Base-by-base conservation (phyloP, 805 yeast species). In the Yarrowia osloensis region DNA sequence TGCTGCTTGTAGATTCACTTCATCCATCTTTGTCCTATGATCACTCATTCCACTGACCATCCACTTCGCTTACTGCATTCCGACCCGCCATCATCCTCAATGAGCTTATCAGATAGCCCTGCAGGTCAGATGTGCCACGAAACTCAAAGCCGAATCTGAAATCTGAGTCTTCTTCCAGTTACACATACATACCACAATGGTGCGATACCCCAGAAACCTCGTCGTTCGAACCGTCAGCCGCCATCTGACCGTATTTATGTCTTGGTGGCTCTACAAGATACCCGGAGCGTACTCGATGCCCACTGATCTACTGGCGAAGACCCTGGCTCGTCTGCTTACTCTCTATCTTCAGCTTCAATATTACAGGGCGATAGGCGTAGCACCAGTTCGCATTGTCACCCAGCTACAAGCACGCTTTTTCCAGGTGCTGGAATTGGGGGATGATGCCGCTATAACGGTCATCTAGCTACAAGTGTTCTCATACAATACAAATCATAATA, bases 231-330 rank as follows among this genome's bases (percentile, higher is more conserved):
- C 46, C 24, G 12, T 54, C 24, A 37, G 46, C 15, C 62, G 62
- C 17, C 46, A 54, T n/a, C 29, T 54, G 62, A 54, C 62, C 13
- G 29, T 54, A 6, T 54, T 35, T 35, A 37, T 54, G 46, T 33
- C 62, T 8, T 37, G 46, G 46, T 54, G 62, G 62, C 46, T 54
- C 44, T 54, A 54, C 33, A 54, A 54, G 46, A 54, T 54, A 37
- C 62, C 62, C 31, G 62, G 62, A 17, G 62, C 62, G 7, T 54
- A 54, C 46, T 54, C 62, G 7, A 54, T 54, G 62, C 62, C 62
- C 6, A 54, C 62, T 24, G 62, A 54, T 37, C 9, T 54, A 19
- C 26, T 54, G 29, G 62, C 62, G 12, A 54, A 37, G 15, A 54
- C 46, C 24, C 46, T 54, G 35, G 62, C 62, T n/a, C 31, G 62